Conservation (phyloP, 2,329 filamentous ascomycete species). For the Incumbomyces delicatus region DNA sequence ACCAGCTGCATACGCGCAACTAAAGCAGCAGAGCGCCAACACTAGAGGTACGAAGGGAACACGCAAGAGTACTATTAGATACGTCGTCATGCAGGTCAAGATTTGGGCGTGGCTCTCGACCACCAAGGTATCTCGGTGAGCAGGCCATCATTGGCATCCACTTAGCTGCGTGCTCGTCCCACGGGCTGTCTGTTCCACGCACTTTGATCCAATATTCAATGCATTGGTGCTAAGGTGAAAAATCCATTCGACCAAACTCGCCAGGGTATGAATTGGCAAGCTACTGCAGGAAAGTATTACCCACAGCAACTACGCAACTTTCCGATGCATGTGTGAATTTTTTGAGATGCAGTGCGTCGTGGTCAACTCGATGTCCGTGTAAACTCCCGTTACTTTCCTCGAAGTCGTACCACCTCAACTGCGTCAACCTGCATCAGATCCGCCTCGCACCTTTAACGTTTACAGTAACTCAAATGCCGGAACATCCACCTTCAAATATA, state of each 20-base stretch:
- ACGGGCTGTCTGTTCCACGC: too few species aligned
- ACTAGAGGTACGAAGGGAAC: background rate
- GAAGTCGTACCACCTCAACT: background rate
- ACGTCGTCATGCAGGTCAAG: background rate
- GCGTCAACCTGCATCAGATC: slow-evolving; percentile 5
- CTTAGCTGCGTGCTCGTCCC: slow-evolving; percentile 2
- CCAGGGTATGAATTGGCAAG: background rate
- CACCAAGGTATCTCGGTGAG: background rate
- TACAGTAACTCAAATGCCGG: slow-evolving; percentile 1
- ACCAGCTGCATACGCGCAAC: slow-evolving; percentile 3
- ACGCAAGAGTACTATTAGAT: too few species aligned
- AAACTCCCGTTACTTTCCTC: too few species aligned
- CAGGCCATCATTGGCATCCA: background rate
- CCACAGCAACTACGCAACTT: background rate
- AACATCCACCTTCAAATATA: background rate
- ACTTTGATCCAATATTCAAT: too few species aligned
- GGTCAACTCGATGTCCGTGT: background rate
- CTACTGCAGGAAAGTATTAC: slow-evolving; percentile 2
- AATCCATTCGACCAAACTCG: background rate
- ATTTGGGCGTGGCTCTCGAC: background rate
- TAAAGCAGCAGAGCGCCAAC: background rate
- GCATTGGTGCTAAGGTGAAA: too few species aligned
- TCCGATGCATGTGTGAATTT: too few species aligned
- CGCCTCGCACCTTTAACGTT: background rate
- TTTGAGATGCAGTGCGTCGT: background rate